Conservation (phyloP, 768 basidiomycete species). For the Boletus barrowsii region DNA sequence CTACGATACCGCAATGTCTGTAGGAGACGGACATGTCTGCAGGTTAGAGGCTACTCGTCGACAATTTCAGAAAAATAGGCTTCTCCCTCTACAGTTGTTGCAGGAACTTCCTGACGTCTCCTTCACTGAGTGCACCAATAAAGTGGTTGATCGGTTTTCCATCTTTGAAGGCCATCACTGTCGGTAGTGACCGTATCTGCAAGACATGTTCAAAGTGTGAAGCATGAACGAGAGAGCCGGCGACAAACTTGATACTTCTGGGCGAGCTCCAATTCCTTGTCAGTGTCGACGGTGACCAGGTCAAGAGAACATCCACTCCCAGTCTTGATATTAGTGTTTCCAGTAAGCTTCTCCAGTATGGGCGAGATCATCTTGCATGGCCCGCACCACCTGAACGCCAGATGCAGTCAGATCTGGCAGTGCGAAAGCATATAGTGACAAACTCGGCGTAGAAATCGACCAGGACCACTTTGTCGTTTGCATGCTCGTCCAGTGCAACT, state of each 20-base stretch:
- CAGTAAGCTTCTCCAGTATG: slow-evolving; percentile 57
- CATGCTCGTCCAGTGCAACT: slow-evolving; percentile 27
- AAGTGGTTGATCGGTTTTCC: slow-evolving; percentile 61
- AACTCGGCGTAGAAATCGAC: slow-evolving; percentile 84
- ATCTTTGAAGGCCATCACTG: slow-evolving; percentile 72
- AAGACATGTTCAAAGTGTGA: not conserved
- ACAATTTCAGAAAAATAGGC: not conserved
- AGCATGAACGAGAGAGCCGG: not conserved
- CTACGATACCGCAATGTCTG: slow-evolving; percentile 11
- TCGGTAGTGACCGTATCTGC: slow-evolving; percentile 74
- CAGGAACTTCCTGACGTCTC: slow-evolving; percentile 44
- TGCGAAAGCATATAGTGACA: slow-evolving; percentile 24
- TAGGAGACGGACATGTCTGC: not conserved
- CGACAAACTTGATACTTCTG: slow-evolving; percentile 43
- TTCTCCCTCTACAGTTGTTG: slow-evolving; percentile 31
- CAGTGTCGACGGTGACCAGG: slow-evolving; percentile 68
- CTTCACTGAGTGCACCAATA: slow-evolving; percentile 53
- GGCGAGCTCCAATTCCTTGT: slow-evolving; percentile 51
- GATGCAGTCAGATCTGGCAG: slow-evolving; percentile 1
- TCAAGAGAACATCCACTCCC: slow-evolving; percentile 60
- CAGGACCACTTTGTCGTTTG: slow-evolving; percentile 54
- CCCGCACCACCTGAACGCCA: slow-evolving; percentile 62
- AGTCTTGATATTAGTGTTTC: slow-evolving; percentile 41
- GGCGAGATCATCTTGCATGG: slow-evolving; percentile 76
- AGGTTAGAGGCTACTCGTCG: not conserved